Base-by-base conservation (phyloP, 495 filamentous ascomycete species). In the Hypoxylon crocopeplum region DNA sequence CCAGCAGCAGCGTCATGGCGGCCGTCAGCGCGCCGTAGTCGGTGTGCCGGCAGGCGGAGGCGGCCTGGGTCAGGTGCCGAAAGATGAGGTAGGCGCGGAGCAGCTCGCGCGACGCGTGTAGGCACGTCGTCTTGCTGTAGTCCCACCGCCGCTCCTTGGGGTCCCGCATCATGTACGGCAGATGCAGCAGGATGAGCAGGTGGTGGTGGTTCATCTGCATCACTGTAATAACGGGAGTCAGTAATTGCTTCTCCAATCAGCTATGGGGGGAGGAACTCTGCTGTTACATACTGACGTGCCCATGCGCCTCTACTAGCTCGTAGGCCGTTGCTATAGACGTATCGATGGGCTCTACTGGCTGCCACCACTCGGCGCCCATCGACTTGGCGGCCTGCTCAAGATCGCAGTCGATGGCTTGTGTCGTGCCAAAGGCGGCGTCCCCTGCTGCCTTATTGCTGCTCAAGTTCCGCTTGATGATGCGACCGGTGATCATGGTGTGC, bases 181-280 rank as follows among this genome's bases (percentile, higher is more conserved):
- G 69, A 54, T 81, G 78, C 0, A 77, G 59, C 3, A 79, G 67
- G 36, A 74, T 71, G 32, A 73, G 62, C 3, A 79, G 67, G 47
- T 77, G 70, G 61, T 73, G 70, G 39, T 76, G 77, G 57, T 79
- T 76, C 52, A 82, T 74, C 48, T 83, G 80, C 8, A 68, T 52
- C 63, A 77, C 21, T 25, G 21, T 25, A 11, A 40, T 21, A n/a
- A n/a, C n/a, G n/a, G n/a, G n/a, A n/a, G n/a, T n/a, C n/a, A n/a
- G n/a, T n/a, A n/a, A n/a, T n/a, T n/a, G n/a, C n/a, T n/a, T n/a
- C n/a, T n/a, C n/a, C n/a, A n/a, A n/a, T n/a, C n/a, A n/a, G n/a
- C n/a, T n/a, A n/a, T n/a, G n/a, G n/a, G 19, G 17, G 16, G 3
- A 40, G 38, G 15, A 38, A 38, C 7, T 29, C 25, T 29, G 34